These are phyloP conservation scores for Colletotrichum acutatum DNA, from an alignment of 2,329 filamentous ascomycete species.

Conservation along the genomic window DNA sequence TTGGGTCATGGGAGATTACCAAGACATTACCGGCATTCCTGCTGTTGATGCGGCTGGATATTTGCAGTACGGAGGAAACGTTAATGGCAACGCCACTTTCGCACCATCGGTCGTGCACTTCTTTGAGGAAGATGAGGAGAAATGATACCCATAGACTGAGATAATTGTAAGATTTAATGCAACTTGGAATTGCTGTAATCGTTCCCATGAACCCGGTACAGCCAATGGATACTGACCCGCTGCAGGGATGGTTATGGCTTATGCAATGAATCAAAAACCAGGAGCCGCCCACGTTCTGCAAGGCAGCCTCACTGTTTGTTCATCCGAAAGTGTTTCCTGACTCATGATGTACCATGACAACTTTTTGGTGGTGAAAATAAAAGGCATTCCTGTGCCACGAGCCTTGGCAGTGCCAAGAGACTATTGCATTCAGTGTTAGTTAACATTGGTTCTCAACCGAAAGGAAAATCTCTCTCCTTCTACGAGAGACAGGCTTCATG, in stretches of 20 bases:
- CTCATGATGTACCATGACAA: neutral
- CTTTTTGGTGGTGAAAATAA: neutral
- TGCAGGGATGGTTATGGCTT: neutral
- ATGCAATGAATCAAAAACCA: neutral
- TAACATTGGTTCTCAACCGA: neutral
- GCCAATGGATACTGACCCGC: neutral
- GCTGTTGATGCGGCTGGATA: conserved; percentile 52
- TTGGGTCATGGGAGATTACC: conserved; percentile 41
- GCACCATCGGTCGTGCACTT: conserved; percentile 35
- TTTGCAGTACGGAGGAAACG: conserved; percentile 55
- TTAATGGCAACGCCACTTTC: conserved; percentile 51
- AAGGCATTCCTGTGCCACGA: neutral
- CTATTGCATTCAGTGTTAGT: neutral
- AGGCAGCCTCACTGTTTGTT: neutral
- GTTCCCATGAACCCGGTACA: too few relatives aligned
- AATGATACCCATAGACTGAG: neutral
- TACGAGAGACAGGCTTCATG: neutral
- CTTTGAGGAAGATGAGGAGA: conserved; percentile 15
- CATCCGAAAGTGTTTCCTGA: neutral
- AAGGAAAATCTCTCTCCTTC: neutral
- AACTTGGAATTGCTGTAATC: neutral
- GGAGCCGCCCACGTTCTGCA: neutral
- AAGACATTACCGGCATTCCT: conserved; percentile 38
- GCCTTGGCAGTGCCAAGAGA: neutral
- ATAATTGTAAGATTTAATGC: neutral